Evolutionary conservation across 2,329 filamentous ascomycete genomes (phyloP).

Genomic region (Fusarium falciforme): DNA sequence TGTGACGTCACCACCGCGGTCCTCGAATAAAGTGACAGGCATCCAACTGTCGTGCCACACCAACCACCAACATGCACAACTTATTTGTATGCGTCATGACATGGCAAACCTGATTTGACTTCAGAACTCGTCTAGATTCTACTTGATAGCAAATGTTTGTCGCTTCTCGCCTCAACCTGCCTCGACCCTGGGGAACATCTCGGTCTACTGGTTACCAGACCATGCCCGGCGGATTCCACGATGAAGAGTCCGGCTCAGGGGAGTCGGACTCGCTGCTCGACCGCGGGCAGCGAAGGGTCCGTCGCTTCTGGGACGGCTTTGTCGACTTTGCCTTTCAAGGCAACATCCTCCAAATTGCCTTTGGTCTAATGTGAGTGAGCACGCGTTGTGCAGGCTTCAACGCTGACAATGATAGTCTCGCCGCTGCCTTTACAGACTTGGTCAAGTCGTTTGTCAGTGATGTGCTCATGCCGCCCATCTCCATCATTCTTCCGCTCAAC

Average conservation of each 20-base stretch:
- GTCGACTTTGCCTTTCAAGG: conserved; percentile 79
- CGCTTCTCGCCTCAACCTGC: conserved; percentile 12
- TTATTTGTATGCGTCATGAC: background rate
- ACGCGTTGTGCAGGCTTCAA: background rate
- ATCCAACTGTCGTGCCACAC: background rate
- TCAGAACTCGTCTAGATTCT: background rate
- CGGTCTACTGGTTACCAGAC: conserved; percentile 24
- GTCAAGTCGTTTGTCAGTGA: conserved; percentile 79
- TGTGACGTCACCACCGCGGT: conserved; percentile 24
- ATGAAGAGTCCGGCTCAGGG: conserved; percentile 51
- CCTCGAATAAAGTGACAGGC: background rate
- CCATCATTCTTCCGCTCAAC: conserved; percentile 75
- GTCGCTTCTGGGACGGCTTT: conserved; percentile 71
- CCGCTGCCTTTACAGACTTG: conserved; percentile 76
- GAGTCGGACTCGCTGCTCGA: conserved; percentile 57
- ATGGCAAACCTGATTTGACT: background rate
- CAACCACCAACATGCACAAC: background rate
- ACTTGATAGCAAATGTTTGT: conserved; percentile 8
- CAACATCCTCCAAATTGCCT: conserved; percentile 80
- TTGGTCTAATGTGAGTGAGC: conserved; percentile 74
- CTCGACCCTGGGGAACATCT: conserved; percentile 24
- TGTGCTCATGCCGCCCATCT: conserved; percentile 76
- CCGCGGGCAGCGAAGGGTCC: conserved; percentile 59
- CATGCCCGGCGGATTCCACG: conserved; percentile 45
- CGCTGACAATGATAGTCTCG: conserved; percentile 62